Evolutionary conservation across 2,329 filamentous ascomycete genomes (phyloP).

Genomic region (Aspergillus transmontanensis): DNA sequence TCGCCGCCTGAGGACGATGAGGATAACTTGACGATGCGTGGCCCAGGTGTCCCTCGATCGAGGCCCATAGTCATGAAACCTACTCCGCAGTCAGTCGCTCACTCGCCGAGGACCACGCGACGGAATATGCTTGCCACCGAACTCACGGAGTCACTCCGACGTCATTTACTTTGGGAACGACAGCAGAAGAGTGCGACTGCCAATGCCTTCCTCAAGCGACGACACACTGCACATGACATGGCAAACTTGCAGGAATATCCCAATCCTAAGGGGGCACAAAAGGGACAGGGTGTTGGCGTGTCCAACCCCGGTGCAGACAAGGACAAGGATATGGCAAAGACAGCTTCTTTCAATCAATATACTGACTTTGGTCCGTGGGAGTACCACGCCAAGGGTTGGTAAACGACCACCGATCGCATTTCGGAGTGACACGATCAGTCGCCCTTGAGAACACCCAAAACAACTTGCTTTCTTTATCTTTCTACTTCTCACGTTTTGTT

Average conservation of each 20-base stretch:
- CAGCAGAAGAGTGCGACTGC: slow-evolving; percentile 90
- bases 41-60: slow-evolving; percentile 67
- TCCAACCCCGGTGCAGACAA: slow-evolving; percentile 40
- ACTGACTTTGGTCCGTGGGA: slow-evolving; percentile 81
- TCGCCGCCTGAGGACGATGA: slow-evolving; percentile 62
- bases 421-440: neutral
- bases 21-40: slow-evolving; percentile 64
- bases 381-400: slow-evolving; percentile 87
- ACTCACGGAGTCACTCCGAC: slow-evolving; percentile 86
- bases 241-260: slow-evolving; percentile 84
- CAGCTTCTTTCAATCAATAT: slow-evolving; percentile 81
- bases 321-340: slow-evolving; percentile 63
- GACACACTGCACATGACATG: slow-evolving; percentile 88
- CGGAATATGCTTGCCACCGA: slow-evolving; percentile 96
- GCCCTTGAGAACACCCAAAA: neutral
- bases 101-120: slow-evolving; percentile 88
- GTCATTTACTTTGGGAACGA: slow-evolving; percentile 91
- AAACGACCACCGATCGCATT: slow-evolving; percentile 24
- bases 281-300: slow-evolving; percentile 26
- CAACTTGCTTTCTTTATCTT: neutral
- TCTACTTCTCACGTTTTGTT: neutral
- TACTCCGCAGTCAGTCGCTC: slow-evolving; percentile 69
- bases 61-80: slow-evolving; percentile 80
- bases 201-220: slow-evolving; percentile 83
- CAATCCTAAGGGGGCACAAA: slow-evolving; percentile 61